phyloP scores from a whole-genome alignment of 192 early-diverging fungal species.

The Coemansia sp. region DNA sequence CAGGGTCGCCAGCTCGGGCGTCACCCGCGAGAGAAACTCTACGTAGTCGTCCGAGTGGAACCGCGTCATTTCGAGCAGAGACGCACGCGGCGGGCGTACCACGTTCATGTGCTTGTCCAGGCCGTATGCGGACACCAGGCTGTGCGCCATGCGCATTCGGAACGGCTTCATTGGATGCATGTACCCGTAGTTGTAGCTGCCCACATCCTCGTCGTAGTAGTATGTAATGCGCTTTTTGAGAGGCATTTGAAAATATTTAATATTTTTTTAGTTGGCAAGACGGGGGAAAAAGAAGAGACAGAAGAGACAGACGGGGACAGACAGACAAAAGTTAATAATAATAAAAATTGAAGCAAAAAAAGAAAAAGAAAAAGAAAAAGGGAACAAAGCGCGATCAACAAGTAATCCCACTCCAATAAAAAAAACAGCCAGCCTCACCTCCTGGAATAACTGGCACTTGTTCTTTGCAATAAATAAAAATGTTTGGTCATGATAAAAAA shows the following conservation, averaged over 20 bases:
- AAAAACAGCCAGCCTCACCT: constrained; percentile 10
- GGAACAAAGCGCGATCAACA: background rate
- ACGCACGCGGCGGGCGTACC: constrained; percentile 76
- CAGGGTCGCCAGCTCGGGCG: constrained; percentile 69
- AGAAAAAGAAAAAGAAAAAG: background rate
- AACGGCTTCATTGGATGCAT: constrained; percentile 99
- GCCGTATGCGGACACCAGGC: constrained; percentile 90
- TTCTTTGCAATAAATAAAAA: too few species aligned
- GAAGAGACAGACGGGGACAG: too few species aligned
- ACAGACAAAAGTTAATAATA: too few species aligned
- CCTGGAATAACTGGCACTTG: too few species aligned
- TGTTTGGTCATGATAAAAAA: too few species aligned
- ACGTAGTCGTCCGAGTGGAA: constrained; percentile 97
- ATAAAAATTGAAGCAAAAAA: too few species aligned
- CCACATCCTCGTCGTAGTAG: constrained; percentile 61
- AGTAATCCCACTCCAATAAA: background rate
- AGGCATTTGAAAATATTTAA: constrained; percentile 26
- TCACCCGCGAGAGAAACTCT: constrained; percentile 81
- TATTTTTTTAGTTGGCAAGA: background rate
- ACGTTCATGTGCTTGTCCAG: constrained; percentile 91
- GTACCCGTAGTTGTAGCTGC: constrained; percentile 87
- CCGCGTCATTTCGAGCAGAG: constrained; percentile 83
- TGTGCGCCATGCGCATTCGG: constrained; percentile 93
- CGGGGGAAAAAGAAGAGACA: background rate
- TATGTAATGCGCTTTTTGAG: constrained; percentile 43